Conservation (phyloP, 495 filamentous ascomycete species). For the Xylaria telfairii region DNA sequence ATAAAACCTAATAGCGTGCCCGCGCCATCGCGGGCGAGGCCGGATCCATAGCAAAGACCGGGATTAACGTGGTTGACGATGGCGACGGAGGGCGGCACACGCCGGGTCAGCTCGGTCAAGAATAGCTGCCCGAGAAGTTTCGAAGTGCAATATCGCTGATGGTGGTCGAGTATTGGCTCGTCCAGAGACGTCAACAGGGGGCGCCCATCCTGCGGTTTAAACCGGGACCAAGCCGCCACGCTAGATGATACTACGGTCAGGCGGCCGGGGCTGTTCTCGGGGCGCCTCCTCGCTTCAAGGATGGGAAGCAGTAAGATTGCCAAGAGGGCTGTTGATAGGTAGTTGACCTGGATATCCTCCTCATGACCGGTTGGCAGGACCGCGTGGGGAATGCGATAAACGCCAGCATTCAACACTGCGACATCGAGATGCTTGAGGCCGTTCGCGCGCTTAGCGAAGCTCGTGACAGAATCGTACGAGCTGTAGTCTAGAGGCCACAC, state of each 20-base stretch:
- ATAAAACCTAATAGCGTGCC: conserved; percentile 23
- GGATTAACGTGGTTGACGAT: conserved; percentile 29
- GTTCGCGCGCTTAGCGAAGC: conserved; percentile 48
- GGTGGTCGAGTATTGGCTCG: conserved; percentile 27
- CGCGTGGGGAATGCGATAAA: conserved; percentile 34
- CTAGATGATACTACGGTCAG: conserved; percentile 48
- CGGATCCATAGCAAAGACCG: conserved; percentile 36
- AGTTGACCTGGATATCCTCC: conserved; percentile 57
- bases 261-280: conserved; percentile 17
- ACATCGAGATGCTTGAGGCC: conserved; percentile 51
- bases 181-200: conserved; percentile 50
- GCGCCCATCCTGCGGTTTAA: conserved; percentile 26
- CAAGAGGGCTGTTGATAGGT: conserved; percentile 55
- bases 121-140: conserved; percentile 60
- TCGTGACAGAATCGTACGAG: conserved; percentile 48
- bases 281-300: conserved; percentile 38
- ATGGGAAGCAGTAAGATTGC: conserved; percentile 40
- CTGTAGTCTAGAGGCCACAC: conserved; percentile 63
- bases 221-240: conserved; percentile 37
- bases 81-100: conserved; percentile 29
- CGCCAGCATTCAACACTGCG: conserved; percentile 57
- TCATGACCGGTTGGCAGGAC: conserved; percentile 44
- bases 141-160: conserved; percentile 48
- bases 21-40: conserved; percentile 23
- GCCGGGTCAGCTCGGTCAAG: conserved; percentile 50